phyloP scores from a whole-genome alignment of 768 basidiomycete species.

The Collybiopsis confluens region DNA sequence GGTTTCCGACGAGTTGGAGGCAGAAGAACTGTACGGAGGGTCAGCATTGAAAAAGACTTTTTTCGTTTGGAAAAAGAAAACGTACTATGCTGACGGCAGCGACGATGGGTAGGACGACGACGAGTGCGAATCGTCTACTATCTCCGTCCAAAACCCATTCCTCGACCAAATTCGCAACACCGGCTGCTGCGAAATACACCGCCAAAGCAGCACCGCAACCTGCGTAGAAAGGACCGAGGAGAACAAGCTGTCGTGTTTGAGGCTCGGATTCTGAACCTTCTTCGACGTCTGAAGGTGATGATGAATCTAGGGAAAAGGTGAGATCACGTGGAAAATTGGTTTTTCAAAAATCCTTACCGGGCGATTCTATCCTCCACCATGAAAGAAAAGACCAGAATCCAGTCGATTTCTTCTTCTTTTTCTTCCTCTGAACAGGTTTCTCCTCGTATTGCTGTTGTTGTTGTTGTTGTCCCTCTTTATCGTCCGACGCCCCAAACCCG shows the following conservation, averaged over 20 bases:
- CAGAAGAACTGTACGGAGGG: constrained; percentile 69
- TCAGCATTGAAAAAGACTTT: too few relatives aligned
- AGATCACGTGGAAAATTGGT: too few relatives aligned
- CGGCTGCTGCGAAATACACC: constrained; percentile 58
- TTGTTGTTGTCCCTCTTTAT: neutral
- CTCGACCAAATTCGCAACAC: constrained; percentile 53
- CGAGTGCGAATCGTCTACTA: constrained; percentile 58
- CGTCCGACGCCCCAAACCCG: neutral
- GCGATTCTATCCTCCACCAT: constrained; percentile 3
- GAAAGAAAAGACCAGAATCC: neutral
- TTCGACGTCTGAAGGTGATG: neutral
- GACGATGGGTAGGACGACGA: constrained; percentile 63
- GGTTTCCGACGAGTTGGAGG: constrained; percentile 62
- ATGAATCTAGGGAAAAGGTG: too few relatives aligned
- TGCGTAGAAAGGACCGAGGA: constrained; percentile 70
- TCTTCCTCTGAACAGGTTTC: neutral
- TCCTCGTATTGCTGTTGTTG: too few relatives aligned
- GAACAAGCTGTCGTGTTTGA: constrained; percentile 33
- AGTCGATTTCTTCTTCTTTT: neutral
- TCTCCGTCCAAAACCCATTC: constrained; percentile 67
- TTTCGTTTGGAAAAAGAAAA: constrained; percentile 4
- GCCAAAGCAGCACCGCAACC: constrained; percentile 64
- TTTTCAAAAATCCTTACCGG: too few relatives aligned
- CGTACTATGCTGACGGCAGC: constrained; percentile 75
- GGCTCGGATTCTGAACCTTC: neutral